These are phyloP conservation scores for Amaranthus hypochondriacus DNA, from an alignment of 148 eudicot genomes.

Conservation along the genomic window DNA sequence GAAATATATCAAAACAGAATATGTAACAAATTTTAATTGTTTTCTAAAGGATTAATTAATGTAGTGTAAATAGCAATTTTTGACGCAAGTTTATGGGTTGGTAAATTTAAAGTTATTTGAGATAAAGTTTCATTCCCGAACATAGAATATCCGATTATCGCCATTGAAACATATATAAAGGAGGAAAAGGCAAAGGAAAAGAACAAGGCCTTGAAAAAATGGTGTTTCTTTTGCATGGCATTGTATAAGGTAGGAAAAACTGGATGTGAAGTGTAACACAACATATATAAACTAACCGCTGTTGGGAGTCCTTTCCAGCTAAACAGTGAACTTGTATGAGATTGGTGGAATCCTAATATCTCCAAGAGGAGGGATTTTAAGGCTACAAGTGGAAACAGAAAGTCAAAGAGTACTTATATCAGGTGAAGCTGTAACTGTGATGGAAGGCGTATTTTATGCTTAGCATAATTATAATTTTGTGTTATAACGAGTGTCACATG, in stretches of 20 bases:
- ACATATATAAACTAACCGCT: conserved; percentile 46
- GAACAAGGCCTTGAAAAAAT: conserved; percentile 31
- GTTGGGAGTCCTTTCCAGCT: conserved; percentile 45
- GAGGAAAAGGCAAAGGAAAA: neutral
- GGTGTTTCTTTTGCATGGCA: conserved; percentile 51
- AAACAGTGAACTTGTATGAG: conserved; percentile 27
- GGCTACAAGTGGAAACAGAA: no score
- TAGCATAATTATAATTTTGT: no score
- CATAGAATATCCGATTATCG: conserved; percentile 12
- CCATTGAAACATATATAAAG: conserved; percentile 8
- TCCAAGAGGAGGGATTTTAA: no score
- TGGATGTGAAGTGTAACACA: conserved; percentile 64
- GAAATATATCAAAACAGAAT: no score
- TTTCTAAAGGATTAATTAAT: no score
- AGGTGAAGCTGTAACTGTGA: no score
- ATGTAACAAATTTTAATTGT: no score
- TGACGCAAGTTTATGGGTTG: no score
- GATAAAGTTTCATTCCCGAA: neutral
- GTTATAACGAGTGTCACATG: no score
- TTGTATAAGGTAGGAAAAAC: conserved; percentile 55
- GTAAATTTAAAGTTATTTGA: neutral
- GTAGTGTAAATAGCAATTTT: no score
- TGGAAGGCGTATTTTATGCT: no score
- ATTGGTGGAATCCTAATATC: conserved; percentile 41
- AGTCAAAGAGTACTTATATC: no score